Base-by-base conservation (phyloP, 2,329 filamentous ascomycete genomes). In the Sphaerulina vaccinii region DNA sequence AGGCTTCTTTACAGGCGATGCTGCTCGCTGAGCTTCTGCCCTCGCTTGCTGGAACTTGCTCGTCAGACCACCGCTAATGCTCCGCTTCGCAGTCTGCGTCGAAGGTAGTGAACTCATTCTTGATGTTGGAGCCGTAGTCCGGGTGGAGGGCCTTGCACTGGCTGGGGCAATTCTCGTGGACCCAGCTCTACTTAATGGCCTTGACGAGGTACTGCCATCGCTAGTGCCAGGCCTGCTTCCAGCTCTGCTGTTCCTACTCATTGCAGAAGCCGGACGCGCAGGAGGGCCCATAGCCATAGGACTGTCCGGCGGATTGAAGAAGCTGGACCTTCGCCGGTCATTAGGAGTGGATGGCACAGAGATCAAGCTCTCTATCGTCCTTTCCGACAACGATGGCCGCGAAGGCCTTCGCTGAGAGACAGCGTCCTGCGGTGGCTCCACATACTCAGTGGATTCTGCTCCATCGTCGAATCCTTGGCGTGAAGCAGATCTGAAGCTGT, bases 321-420 rank as follows among this genome's bases (percentile, higher is more conserved):
- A 90, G 49, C 81, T 83, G 0, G 88, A 89, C 7, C 80, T 75
- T 48, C 84, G 82, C 52, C 82, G 82, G 46, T 78, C 81, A 39
- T 87, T 70, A 0, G 91, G 90, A 0, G 90, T 93, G 0, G 88
- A 83, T 0, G 90, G 88, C 23, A 96, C 75, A 40, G 84, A 81
- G 2, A 90, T 80, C 5, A 96, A 74, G 0, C 89, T 95, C 68
- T 95, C 89, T 36, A 95, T 85, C 0, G 91, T 95, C 52, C 92
- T 79, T 62, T 96, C 91, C 0, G 87, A 84, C 3, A 96, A 75
- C 0, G 88, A 91, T 11, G 73, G 74, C 10, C 75, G 66, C 5
- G 68, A 66, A 3, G 71, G 63, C 58, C 45, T 80, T 76, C 49
- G 39, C 39, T 57, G 54, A 22, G 49, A 19, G 6, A 44, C 29